Conservation (phyloP, 768 basidiomycete species). For the Sporobolomyces pararoseus region DNA sequence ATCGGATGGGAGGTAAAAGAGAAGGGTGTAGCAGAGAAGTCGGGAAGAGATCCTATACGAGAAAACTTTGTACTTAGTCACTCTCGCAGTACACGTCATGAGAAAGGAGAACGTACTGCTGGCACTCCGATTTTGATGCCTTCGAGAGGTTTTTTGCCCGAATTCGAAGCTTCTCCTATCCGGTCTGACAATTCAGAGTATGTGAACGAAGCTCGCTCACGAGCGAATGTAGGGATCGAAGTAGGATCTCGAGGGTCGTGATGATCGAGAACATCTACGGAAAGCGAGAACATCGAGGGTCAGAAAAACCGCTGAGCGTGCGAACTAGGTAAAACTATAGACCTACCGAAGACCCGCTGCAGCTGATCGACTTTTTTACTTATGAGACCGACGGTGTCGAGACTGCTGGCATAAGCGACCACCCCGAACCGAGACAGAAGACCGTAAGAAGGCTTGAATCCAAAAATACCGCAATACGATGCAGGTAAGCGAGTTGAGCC, state of each 20-base stretch:
- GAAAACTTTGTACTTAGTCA: no score
- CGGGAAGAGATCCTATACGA: slow-evolving; percentile 65
- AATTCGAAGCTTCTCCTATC: background rate
- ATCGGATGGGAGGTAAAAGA: slow-evolving; percentile 55
- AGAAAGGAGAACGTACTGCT: background rate
- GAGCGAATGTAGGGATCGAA: slow-evolving; percentile 17
- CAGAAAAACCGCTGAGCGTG: no score
- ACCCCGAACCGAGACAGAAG: slow-evolving; percentile 88
- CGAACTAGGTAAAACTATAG: background rate
- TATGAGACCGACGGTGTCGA: slow-evolving; percentile 89
- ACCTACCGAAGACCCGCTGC: slow-evolving; percentile 63
- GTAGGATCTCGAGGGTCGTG: slow-evolving; percentile 41
- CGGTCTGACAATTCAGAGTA: background rate
- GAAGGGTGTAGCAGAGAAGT: slow-evolving; percentile 56
- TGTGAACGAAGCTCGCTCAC: background rate
- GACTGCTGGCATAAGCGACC: slow-evolving; percentile 85
- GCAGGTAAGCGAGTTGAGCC: slow-evolving; percentile 91
- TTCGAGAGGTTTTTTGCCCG: background rate
- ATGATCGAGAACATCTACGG: background rate
- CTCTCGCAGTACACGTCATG: background rate
- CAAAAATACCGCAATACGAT: slow-evolving; percentile 85
- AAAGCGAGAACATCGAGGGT: no score
- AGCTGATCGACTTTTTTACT: slow-evolving; percentile 58
- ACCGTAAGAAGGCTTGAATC: slow-evolving; percentile 92
- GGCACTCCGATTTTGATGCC: slow-evolving; percentile 35